These are phyloP conservation scores for Calonectria pseudoreteaudii DNA, from an alignment of 2,329 filamentous ascomycete genomes.

Conservation along the genomic window DNA sequence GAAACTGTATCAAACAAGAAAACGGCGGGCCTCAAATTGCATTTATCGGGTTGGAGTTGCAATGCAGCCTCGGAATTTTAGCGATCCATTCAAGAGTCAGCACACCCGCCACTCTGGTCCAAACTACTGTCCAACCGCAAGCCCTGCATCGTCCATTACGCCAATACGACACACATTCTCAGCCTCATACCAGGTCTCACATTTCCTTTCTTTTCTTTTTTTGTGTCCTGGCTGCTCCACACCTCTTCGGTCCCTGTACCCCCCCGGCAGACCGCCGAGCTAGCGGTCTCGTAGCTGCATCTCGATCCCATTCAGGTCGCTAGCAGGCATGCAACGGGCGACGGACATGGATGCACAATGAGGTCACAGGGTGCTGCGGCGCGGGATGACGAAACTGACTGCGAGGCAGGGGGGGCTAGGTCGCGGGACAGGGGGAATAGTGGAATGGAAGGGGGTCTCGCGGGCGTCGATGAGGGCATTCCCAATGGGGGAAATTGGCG, in stretches of 20 bases:
- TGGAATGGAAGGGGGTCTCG: not conserved
- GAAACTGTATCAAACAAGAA: not conserved
- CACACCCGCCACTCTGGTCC: conserved; percentile 4
- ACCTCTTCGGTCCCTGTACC: not conserved
- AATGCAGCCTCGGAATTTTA: conserved; percentile 3
- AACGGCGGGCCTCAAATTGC: conserved; percentile 3
- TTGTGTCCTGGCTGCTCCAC: not conserved
- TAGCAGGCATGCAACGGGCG: conserved; percentile 10
- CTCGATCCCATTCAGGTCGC: not conserved
- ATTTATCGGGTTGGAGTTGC: conserved; percentile 7
- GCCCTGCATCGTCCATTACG: conserved; percentile 3
- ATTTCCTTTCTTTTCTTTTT: not conserved
- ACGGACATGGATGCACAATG: conserved; percentile 39
- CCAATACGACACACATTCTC: conserved; percentile 8
- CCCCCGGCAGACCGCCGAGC: not conserved
- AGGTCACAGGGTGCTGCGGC: conserved; percentile 39
- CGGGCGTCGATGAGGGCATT: conserved; percentile 18
- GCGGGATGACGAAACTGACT: conserved; percentile 42
- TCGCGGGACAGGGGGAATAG: not conserved
- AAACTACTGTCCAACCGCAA: conserved; percentile 1
- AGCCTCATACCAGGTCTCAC: conserved; percentile 2
- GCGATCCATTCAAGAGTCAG: not conserved
- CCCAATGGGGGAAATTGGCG: conserved; percentile 21
- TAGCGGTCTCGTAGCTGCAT: conserved; percentile 10
- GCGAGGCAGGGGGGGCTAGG: not conserved